Base-by-base conservation (phyloP, 176 grass and related monocot genomes). In the Tillandsia leiboldiana region DNA sequence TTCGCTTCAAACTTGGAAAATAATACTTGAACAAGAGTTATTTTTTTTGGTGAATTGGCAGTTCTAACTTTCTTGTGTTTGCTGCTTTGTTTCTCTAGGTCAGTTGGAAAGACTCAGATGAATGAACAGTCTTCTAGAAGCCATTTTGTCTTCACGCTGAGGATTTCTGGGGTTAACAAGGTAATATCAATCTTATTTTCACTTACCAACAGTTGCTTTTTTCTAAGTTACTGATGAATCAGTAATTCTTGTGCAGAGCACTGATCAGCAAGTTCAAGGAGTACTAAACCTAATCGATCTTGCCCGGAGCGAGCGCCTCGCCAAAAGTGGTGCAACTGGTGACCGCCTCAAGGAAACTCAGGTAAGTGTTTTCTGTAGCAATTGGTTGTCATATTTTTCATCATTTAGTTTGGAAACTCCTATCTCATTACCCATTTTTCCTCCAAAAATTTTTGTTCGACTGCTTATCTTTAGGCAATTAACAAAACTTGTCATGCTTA, bases 271-370 rank as follows among this genome's bases (percentile, higher is more conserved):
- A 72, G 80, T 94, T 2, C 82, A 99, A 75, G 87, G 95, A 1
- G 70, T 93, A 6, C 79, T 99, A 50, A 99, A 99, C 68, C 68
- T 99, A 58, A 99, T 99, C 48, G 95, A 99, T 82, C 82, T 99
- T 54, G 95, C 95, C 13, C 90, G 95, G 48, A 99, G 95, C 22
- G 95, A 99, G 23, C 89, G 95, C 3, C 84, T 99, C 26, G 87
- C 82, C 75, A 99, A 86, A 81, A 99, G 95, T 68, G 95, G 95
- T 13, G 70, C 84, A 11, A 94, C 87, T 7, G 90, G 95, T 5
- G 95, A 99, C 53, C 90, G 95, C 13, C 80, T 99, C 10, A 99
- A 99, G 64, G 95, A 99, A 77, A 94, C 95, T 63, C 90, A 91
- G 85, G 95, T 90, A 29, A 42, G 1, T 20, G 23, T 49, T 50